Evolutionary conservation across 768 basidiomycete genomes (phyloP).

Genomic region (Kondoa subrosea): DNA sequence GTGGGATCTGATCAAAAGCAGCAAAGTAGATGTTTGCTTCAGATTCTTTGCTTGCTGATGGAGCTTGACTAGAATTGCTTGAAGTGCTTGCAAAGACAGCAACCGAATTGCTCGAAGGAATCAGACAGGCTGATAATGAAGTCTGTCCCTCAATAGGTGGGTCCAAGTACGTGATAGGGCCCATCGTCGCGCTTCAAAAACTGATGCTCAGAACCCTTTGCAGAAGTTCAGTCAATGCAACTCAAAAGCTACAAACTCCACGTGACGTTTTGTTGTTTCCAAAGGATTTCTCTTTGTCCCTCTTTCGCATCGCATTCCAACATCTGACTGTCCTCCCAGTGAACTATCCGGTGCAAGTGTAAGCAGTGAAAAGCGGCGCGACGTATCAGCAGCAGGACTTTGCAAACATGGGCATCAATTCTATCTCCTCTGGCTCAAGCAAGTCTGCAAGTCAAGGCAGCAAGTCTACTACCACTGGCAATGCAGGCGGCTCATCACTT

Average conservation of each 20-base stretch:
- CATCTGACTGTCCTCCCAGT: too few relatives aligned
- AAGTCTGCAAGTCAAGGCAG: neutral
- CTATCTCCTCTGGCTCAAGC: neutral
- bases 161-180: neutral
- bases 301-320: too few relatives aligned
- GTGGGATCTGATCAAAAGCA: neutral
- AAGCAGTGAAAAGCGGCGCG: too few relatives aligned
- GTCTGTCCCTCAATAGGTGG: neutral
- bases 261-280: too few relatives aligned
- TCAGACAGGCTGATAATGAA: neutral
- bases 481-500: neutral
- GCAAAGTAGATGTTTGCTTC: slow-evolving; percentile 5
- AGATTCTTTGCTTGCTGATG: neutral
- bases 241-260: too few relatives aligned
- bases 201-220: too few relatives aligned
- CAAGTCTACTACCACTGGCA: neutral
- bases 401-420: neutral
- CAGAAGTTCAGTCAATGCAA: too few relatives aligned
- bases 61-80: too few relatives aligned
- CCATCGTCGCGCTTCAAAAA: too few relatives aligned
- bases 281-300: too few relatives aligned
- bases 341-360: too few relatives aligned
- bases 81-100: neutral
- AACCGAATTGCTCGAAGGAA: neutral
- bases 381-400: neutral